Evolutionary conservation across 1,139 yeast genomes (phyloP).

Genomic region (Pichia inconspicua): DNA sequence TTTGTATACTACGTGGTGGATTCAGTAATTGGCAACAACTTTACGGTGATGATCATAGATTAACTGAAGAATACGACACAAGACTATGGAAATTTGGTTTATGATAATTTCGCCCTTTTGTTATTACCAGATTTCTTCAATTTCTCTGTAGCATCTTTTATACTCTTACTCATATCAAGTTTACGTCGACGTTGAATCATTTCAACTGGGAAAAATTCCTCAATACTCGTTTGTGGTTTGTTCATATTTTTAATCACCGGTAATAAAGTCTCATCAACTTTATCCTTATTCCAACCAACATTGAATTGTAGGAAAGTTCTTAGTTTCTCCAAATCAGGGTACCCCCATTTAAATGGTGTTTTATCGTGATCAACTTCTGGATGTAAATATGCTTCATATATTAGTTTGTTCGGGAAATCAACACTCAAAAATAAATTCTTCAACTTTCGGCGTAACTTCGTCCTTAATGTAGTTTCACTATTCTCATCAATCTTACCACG

Average conservation of each 20-base stretch:
- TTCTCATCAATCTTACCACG: constrained; percentile 30
- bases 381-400: constrained; percentile 61
- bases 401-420: constrained; percentile 62
- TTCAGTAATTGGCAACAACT: constrained; percentile 73
- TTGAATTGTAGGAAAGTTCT: constrained; percentile 59
- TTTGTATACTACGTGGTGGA: constrained; percentile 78
- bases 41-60: constrained; percentile 58
- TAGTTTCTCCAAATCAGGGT: constrained; percentile 74
- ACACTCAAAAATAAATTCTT: constrained; percentile 58
- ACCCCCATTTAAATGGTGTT: constrained; percentile 82
- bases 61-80: constrained; percentile 60
- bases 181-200: constrained; percentile 38
- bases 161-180: constrained; percentile 48
- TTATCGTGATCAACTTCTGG: constrained; percentile 83
- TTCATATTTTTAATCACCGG: constrained; percentile 82
- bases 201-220: constrained; percentile 49
- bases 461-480: constrained; percentile 32
- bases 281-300: constrained; percentile 76
- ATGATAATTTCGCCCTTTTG: constrained; percentile 6
- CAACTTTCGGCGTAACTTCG: constrained; percentile 48
- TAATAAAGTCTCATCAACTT: constrained; percentile 77
- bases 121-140: constrained; percentile 27
- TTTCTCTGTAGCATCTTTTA: constrained; percentile 50
- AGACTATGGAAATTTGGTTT: constrained; percentile 44
- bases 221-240: constrained; percentile 46